Percentiles rank a stretch among this genome's conserved stretches.
These are phyloP conservation scores for Curvularia sp. DNA, from an alignment of 2,329 filamentous ascomycete species.

Conservation along the genomic window DNA sequence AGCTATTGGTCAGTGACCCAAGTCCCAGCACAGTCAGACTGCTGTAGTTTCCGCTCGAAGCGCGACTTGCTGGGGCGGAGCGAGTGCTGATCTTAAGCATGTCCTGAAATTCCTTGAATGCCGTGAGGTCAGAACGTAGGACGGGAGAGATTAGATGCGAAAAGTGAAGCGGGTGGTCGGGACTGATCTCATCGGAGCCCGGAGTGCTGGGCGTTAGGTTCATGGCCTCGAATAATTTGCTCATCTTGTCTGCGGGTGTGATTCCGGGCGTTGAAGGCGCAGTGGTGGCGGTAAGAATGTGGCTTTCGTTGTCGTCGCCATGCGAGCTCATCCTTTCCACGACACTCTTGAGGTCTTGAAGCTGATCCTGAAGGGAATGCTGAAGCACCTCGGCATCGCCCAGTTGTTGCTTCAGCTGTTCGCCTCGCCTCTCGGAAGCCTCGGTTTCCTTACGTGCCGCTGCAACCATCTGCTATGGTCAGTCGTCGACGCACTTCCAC, in stretches of 20 bases:
- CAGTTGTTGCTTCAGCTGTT: conserved; percentile 84
- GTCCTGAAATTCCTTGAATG: conserved; percentile 85
- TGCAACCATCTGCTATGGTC: conserved; percentile 76
- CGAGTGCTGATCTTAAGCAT: conserved; percentile 70
- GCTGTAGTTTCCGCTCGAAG: conserved; percentile 74
- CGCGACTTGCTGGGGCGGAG: conserved; percentile 69
- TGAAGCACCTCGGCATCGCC: conserved; percentile 86
- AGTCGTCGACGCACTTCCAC: not conserved
- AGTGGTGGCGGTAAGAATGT: conserved; percentile 67
- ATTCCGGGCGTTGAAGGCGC: conserved; percentile 82
- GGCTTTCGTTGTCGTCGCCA: conserved; percentile 73
- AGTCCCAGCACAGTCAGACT: conserved; percentile 67
- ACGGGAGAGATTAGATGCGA: conserved; percentile 83
- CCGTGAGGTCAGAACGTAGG: conserved; percentile 78
- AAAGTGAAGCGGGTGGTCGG: conserved; percentile 74
- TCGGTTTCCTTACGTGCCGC: conserved; percentile 86
- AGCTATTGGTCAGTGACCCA: conserved; percentile 60
- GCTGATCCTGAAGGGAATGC: conserved; percentile 89
- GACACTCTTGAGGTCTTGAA: conserved; percentile 87
- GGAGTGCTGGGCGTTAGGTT: conserved; percentile 60
- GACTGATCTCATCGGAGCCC: conserved; percentile 61
- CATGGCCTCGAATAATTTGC: conserved; percentile 67
- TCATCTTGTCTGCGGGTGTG: conserved; percentile 63
- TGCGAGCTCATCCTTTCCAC: conserved; percentile 85
- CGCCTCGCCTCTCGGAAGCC: conserved; percentile 79